A percentile compares a stretch with the other conserved stretches of the same genome.
phyloP scores from a whole-genome alignment of 1,284 basidiomycete species.

The Singerocomus inundabilis region DNA sequence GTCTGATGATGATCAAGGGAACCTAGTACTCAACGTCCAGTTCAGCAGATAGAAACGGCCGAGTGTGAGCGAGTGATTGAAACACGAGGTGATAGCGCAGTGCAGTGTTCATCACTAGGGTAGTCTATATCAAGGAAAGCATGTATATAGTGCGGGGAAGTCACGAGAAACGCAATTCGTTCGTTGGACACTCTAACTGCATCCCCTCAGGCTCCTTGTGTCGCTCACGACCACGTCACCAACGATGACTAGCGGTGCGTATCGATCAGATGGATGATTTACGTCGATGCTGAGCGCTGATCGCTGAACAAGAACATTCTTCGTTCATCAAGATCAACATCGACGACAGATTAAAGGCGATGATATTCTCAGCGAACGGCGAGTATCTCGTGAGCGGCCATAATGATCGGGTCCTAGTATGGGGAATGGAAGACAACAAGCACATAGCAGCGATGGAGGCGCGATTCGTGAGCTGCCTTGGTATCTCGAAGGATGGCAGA shows the following conservation, averaged over 20 bases:
- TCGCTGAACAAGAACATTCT: neutral
- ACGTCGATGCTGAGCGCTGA: neutral
- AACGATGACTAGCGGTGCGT: neutral
- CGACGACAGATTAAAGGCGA: rapidly evolving
- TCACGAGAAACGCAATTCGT: too few relatives aligned
- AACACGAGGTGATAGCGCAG: too few relatives aligned
- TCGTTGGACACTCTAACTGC: too few relatives aligned
- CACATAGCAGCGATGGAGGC: neutral
- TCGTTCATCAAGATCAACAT: neutral
- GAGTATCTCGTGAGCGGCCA: slow-evolving; percentile 1
- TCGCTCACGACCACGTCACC: neutral
- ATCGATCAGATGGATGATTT: neutral
- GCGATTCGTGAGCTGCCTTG: neutral
- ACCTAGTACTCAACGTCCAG: too few relatives aligned
- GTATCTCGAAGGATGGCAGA: slow-evolving; percentile 1
- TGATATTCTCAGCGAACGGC: neutral
- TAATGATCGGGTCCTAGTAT: neutral
- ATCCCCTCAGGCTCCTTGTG: too few relatives aligned
- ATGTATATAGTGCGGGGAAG: too few relatives aligned
- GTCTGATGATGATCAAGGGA: too few relatives aligned
- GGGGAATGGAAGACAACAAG: neutral
- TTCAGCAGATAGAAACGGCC: too few relatives aligned
- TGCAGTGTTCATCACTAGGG: too few relatives aligned
- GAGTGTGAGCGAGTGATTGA: too few relatives aligned
- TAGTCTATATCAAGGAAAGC: too few relatives aligned